Evolutionary conservation across 2,329 filamentous ascomycete species (phyloP).

Genomic region (Helotiales sp.): DNA sequence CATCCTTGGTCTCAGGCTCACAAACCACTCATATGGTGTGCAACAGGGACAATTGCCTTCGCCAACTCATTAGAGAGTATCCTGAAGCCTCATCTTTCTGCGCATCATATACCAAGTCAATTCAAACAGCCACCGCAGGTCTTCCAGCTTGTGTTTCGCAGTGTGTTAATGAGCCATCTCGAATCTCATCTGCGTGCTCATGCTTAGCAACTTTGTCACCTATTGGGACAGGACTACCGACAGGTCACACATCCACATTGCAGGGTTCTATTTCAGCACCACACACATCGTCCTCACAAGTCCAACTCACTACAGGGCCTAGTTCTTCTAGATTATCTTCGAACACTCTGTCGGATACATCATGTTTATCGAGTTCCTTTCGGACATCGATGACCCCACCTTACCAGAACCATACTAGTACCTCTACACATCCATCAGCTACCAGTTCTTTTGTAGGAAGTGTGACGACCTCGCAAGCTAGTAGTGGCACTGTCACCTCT

Average conservation of each 20-base stretch:
- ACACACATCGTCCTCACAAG: too few relatives aligned
- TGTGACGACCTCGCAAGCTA: too few relatives aligned
- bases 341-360: too few relatives aligned
- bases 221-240: too few relatives aligned
- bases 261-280: too few relatives aligned
- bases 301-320: too few relatives aligned
- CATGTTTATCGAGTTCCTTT: background rate
- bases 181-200: conserved; percentile 27
- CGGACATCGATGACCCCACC: too few relatives aligned
- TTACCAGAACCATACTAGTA: too few relatives aligned
- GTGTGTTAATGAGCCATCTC: conserved; percentile 16
- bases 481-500: background rate
- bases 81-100: conserved; percentile 18
- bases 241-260: too few relatives aligned
- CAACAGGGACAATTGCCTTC: conserved; percentile 27
- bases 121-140: conserved; percentile 15
- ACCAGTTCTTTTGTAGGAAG: too few relatives aligned
- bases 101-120: conserved; percentile 22
- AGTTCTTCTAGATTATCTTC: too few relatives aligned
- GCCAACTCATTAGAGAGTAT: conserved; percentile 23
- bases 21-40: background rate
- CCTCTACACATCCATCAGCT: too few relatives aligned
- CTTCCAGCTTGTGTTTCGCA: conserved; percentile 21
- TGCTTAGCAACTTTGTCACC: conserved; percentile 17
- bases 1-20: background rate